Evolutionary conservation across 2,329 filamentous ascomycete species (phyloP), one percentile per base, ranked within the genome.

Genomic region (Microascus cirrosus): DNA sequence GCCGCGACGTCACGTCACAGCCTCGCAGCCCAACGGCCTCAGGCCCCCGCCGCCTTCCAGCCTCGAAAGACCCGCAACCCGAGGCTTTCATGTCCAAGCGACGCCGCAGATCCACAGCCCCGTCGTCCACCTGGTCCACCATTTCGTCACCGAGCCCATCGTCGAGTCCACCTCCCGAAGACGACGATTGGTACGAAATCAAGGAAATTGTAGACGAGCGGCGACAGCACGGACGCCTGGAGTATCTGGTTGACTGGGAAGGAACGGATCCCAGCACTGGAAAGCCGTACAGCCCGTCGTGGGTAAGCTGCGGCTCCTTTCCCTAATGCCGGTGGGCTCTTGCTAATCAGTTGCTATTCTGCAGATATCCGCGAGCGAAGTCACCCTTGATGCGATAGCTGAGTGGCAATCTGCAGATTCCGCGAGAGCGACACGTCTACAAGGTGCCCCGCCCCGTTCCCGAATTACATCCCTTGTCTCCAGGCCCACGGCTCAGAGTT

Each of bases 191-290:
- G 71, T 73, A 58, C 34, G 60, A 54, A 13, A 70, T 74, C 59
- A 65, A 60, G n/a, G 61, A 61, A 12, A 72, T 75, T 32, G 56
- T 74, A 53, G 65, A 69, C 53, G 71, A 75, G 62, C 66, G 65
- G 59, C 55, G 61, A 42, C 63, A 62, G 6, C 32, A 25, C 18
- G 65, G 64, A 32, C 59, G 60, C 39, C 61, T 65, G 15, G 62
- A 71, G 58, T 75, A 73, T 52, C 60, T 73, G 20, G 68, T 75
- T 15, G 68, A 73, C 58, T 75, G 73, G 72, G 69, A 69, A 56
- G 65, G 55, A 53, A 36, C 20, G 24, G 50, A 57, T 36, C 55
- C 48, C 36, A 20, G 48, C 11, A 53, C 55, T 24, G 55, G 55
- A 18, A 32, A 52, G 55, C 48, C 48, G 18, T 57, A 57, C 34